These are phyloP conservation scores for Phytopythium aichiense DNA, from an alignment of 352 stramenopile genomes.

Conservation along the genomic window DNA sequence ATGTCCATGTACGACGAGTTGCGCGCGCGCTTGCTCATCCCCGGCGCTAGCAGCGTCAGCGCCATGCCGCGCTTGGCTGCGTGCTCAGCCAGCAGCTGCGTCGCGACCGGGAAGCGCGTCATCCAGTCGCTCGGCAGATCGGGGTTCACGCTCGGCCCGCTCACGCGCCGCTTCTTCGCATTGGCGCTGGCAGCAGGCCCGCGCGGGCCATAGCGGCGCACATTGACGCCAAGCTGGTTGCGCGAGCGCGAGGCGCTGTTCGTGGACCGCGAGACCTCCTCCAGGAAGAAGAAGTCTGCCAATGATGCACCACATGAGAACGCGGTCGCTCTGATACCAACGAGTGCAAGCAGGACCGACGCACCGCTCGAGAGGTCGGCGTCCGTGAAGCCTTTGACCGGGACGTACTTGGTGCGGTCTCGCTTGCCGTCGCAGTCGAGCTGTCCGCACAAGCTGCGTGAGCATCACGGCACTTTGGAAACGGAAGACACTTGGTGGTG, in stretches of 20 bases:
- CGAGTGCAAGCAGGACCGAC: not conserved
- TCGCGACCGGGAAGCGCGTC: conserved; percentile 57
- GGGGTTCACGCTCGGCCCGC: conserved; percentile 34
- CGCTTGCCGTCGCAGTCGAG: conserved; percentile 78
- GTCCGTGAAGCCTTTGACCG: conserved; percentile 68
- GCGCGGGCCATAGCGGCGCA: conserved; percentile 24
- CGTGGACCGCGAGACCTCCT: conserved; percentile 59
- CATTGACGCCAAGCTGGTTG: conserved; percentile 34
- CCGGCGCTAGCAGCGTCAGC: conserved; percentile 66
- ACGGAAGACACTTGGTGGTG: not conserved
- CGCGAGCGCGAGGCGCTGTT: conserved; percentile 42
- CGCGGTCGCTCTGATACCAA: not conserved
- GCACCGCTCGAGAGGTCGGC: conserved; percentile 72
- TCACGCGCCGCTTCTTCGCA: conserved; percentile 25
- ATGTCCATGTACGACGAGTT: conserved; percentile 79
- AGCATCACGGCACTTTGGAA: not conserved
- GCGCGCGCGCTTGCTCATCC: conserved; percentile 73
- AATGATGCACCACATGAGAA: not conserved
- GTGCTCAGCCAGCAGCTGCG: conserved; percentile 67
- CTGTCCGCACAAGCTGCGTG: conserved; percentile 18
- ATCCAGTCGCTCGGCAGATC: conserved; percentile 71
- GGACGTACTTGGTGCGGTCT: conserved; percentile 79
- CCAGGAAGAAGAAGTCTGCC: conserved; percentile 73
- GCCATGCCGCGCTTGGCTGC: conserved; percentile 61
- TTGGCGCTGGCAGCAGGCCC: conserved; percentile 11